Conservation (phyloP, 2,329 filamentous ascomycete species). For the Fusarium sp. region DNA sequence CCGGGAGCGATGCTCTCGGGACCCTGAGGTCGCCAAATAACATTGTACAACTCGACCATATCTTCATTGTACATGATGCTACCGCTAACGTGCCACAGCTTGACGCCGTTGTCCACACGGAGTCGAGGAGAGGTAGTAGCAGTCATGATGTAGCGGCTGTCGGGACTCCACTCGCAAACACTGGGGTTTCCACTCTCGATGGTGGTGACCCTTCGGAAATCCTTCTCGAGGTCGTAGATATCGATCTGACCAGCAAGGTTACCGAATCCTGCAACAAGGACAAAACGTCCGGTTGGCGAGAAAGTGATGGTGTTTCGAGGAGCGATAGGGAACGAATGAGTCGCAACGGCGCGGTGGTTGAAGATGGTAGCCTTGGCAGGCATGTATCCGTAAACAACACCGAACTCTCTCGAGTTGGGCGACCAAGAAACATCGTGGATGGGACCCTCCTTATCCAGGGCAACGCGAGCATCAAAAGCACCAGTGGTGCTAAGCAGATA, state of each 20-base stretch:
- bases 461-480: constrained; percentile 89
- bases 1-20: constrained; percentile 67
- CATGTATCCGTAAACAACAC: constrained; percentile 98
- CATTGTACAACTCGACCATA: constrained; percentile 93
- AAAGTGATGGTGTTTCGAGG: constrained; percentile 96
- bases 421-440: constrained; percentile 99
- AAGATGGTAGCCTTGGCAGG: constrained; percentile 99
- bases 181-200: constrained; percentile 97
- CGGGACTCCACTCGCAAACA: constrained; percentile 96
- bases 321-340: constrained; percentile 85
- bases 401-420: constrained; percentile 96
- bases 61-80: constrained; percentile 95
- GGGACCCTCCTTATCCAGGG: constrained; percentile 94
- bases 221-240: constrained; percentile 94
- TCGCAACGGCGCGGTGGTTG: constrained; percentile 84
- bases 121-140: constrained; percentile 97
- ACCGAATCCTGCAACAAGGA: constrained; percentile 94
- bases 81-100: constrained; percentile 92
- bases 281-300: constrained; percentile 92
- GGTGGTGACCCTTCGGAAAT: constrained; percentile 90
- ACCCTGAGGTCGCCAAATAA: constrained; percentile 84
- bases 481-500: constrained; percentile 94
- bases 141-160: constrained; percentile 94
- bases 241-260: constrained; percentile 98
- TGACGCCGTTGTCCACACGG: constrained; percentile 95